Evolutionary conservation across 345 rosid genomes (phyloP), one percentile per base, ranked within the genome.

Genomic region (Euphorbia pulcherrima): DNA sequence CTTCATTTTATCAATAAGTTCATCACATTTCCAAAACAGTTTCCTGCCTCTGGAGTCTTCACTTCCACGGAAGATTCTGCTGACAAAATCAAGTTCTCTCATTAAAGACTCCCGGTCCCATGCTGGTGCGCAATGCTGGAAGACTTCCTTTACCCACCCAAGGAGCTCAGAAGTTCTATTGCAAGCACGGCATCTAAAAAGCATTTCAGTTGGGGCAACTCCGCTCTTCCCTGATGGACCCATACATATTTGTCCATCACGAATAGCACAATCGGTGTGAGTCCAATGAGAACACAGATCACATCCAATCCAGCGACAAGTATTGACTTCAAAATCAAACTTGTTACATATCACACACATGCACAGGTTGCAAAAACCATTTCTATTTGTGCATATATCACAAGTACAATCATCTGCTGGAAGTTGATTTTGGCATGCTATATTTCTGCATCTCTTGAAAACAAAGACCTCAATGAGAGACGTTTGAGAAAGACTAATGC

Each of bases 291-390:
- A 89, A 68, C 97, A 94, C 75, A 94, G 72, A 39, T 91, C 99
- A 1, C 99, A 94, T n/a, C 99, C 97, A 29, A 94, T 81, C 99
- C 99, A 94, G 67, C 97, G 96, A 76, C 97, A 91, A 4, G 99
- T 89, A 75, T 94, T 91, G 67, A 89, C 96, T 53, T 87, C 95
- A 80, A 94, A 91, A 77, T 94, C 97, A 50, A 94, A 94, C 87
- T 91, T 94, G 84, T 81, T 88, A 79, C 99, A 91, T 72, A 94
- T 89, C 55, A 91, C 95, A 72, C 99, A 91, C 97, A 89, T 91
- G 85, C 99, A 94, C 51, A 88, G 90, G 77, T 91, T 89, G 80
- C 99, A 94, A 85, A 94, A 94, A 67, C 99, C 97, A 44, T 83
- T 95, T 77, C 88, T 88, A 64, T 79, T 84, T 8, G 87, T 35